Evolutionary conservation across 2,329 filamentous ascomycete species (phyloP), one percentile per base, ranked within the genome.

Genomic region (Tympanopsis confertula): DNA sequence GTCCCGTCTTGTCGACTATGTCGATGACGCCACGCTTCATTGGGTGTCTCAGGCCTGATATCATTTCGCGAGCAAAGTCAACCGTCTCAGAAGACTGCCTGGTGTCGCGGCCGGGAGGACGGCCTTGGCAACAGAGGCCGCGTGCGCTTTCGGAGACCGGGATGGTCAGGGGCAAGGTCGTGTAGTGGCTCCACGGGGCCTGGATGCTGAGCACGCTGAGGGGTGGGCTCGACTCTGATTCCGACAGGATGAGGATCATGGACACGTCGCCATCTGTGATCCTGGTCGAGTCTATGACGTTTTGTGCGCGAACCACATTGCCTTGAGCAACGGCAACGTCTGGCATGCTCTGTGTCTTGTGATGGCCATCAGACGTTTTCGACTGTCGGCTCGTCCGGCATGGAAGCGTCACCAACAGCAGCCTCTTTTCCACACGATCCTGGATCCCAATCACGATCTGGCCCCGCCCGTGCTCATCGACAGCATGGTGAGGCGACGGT

Each of bases 201-300:
- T 87, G 82, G 10, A 85, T 62, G 45, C 78, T 85, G 13, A 88
- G 58, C 49, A 82, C 75, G 35, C 75, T 26, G 22, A 26, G 7
- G 7, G 22, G 71, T 20, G 70, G 68, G 1, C 80, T 78, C 44
- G 75, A 65, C 37, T 69, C 67, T 18, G 74, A 74, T 46, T 80
- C 73, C 3, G 78, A 82, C 13, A 89, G 59, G 19, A 85, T 75
- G 3, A 87, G 60, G 37, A 88, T 80, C 45, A 78, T 76, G 20
- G 78, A 75, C 38, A 82, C 65, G 20, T 69, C 64, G 2, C 78
- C 77, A 53, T 88, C 82, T 4, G 68, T 64, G 30, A 88, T 56
- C 47, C 77, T 82, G 55, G 80, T 85, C 4, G 81, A 82, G 57
- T 87, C 83, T 19, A 79, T 69, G n/a, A 87, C 75, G 43, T 76